Evolutionary conservation across 495 filamentous ascomycete genomes (phyloP).

Genomic region (Entonaema liquescens): DNA sequence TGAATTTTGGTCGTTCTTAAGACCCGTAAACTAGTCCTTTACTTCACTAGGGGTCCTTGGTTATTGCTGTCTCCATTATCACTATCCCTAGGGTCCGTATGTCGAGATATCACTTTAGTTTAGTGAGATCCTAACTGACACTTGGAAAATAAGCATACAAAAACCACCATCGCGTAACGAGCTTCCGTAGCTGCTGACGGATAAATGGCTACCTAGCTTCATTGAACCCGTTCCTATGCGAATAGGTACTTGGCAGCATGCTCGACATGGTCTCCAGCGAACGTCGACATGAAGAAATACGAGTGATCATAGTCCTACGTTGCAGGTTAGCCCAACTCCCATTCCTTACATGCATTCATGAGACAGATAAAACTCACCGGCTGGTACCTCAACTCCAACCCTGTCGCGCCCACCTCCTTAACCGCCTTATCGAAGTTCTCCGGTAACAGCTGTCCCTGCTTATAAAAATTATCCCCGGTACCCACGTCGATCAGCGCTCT

Average conservation of each 20-base stretch:
- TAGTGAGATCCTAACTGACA: not conserved
- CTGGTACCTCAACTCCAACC: constrained; percentile 82
- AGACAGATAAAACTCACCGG: constrained; percentile 52
- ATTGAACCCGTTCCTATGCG: not conserved
- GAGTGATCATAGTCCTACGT: constrained; percentile 89
- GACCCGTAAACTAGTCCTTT: not conserved
- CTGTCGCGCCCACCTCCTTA: constrained; percentile 70
- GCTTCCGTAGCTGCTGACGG: not conserved
- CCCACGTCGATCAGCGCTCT: constrained; percentile 88
- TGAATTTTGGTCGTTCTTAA: not conserved
- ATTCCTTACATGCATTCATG: not conserved
- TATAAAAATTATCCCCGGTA: constrained; percentile 94
- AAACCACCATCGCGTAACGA: not conserved
- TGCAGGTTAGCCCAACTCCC: not conserved
- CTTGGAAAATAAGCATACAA: not conserved
- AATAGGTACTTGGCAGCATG: constrained; percentile 85
- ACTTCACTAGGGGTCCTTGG: not conserved
- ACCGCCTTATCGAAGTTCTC: constrained; percentile 90
- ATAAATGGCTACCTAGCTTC: not conserved
- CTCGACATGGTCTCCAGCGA: constrained; percentile 88
- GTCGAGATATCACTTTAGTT: not conserved
- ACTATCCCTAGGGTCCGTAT: not conserved
- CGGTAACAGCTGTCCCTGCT: constrained; percentile 88
- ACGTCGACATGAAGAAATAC: constrained; percentile 91
- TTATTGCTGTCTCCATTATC: constrained; percentile 3